Base-by-base conservation (phyloP, 2,329 filamentous ascomycete species). In the Acrocalymma vagum region DNA sequence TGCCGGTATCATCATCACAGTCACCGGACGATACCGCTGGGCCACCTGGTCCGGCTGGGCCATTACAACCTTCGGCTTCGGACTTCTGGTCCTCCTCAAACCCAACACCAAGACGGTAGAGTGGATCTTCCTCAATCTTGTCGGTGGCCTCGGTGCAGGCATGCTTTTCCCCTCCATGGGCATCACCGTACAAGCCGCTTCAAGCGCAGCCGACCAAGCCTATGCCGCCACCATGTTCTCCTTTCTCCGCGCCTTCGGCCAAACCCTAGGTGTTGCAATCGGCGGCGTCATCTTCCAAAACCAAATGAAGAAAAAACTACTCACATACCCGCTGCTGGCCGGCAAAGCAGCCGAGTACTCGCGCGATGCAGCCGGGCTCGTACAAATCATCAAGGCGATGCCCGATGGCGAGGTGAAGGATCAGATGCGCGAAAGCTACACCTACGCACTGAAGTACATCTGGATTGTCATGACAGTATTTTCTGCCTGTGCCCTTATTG, bases 261-360 rank as follows among this genome's bases (percentile, higher is more conserved):
- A 87, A 60, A 76, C 80, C 0, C 67, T 88, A 8, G 85, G 85
- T 16, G 81, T 88, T 3, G 84, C 85, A 2, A 74, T 87, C 35
- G 82, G 83, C 2, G 85, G 86, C 3, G 83, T 85, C 21, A 78
- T 87, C 37, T 88, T 89, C 69, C 84, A 89, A 65, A 89, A 88
- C 51, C 75, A 77, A 41, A 80, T 86, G 68, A 72, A 70, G 38
- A 67, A 66, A 29, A 77, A 80, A 45, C 64, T 87, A 29, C 51
- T 72, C 10, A 71, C 63, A 2, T 77, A 77, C 29, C 71, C 78
- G 0, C 64, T 69, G 15, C 74, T 83, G 34, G 78, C 76, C 1
- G 63, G 66, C 6, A 64, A 73, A 40, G 79, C 80, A 0, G 61
- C 50, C 3, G 70, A 73, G 31, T 81, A 81, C 58, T 78, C 79